phyloP scores from a whole-genome alignment of 345 rosid species.

The Moricandia arvensis region DNA sequence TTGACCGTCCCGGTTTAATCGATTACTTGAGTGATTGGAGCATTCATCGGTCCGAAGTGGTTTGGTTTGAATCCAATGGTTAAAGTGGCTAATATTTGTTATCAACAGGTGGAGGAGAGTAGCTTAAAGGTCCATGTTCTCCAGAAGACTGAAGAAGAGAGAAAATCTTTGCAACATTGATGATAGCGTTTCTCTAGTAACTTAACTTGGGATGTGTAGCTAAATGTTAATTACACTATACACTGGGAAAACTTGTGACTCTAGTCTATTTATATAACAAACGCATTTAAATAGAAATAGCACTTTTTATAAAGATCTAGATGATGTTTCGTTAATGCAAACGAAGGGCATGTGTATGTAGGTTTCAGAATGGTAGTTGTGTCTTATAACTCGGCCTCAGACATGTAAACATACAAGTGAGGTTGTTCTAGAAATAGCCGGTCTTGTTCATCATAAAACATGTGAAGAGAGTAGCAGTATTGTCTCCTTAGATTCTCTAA shows the following conservation, averaged over 20 bases:
- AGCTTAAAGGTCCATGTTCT: conserved; percentile 38
- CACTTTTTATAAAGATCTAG: background rate
- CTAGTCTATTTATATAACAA: background rate
- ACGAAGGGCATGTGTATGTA: background rate
- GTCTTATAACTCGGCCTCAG: conserved; percentile 15
- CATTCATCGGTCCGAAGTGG: background rate
- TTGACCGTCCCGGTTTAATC: background rate
- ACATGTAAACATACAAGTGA: conserved; percentile 6
- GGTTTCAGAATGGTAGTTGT: background rate
- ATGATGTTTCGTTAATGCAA: background rate
- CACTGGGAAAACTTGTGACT: background rate
- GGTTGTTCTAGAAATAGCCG: conserved; percentile 8
- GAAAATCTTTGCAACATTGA: background rate
- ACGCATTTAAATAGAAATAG: background rate
- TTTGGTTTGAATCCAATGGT: background rate
- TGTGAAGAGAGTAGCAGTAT: conserved; percentile 21
- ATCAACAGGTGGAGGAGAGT: conserved; percentile 38
- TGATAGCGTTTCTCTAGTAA: background rate
- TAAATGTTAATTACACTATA: background rate
- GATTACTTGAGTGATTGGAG: background rate
- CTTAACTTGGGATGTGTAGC: background rate
- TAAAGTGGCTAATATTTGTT: conserved; percentile 1
- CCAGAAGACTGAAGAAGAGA: conserved; percentile 29
- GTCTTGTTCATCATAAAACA: conserved; percentile 15
- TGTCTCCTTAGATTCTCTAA: conserved; percentile 19